phyloP scores from a whole-genome alignment of 306 rosid genomes.

The Fagus crenata region DNA sequence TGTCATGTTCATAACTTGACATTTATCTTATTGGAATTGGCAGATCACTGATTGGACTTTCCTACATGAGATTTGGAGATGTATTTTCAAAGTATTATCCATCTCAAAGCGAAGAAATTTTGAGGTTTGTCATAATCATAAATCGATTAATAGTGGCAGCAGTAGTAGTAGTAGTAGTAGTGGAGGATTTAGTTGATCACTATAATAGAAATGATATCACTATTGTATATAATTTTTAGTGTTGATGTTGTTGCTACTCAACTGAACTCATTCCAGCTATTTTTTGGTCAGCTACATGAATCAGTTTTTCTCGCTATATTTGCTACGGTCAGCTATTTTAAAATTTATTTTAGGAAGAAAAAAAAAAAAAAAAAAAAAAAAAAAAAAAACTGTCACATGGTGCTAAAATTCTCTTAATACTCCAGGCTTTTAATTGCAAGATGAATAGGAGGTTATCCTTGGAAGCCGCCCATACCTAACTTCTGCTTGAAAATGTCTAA shows the following conservation, averaged over 20 bases:
- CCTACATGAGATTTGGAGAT: slow-evolving; percentile 94
- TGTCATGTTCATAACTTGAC: slow-evolving; percentile 34
- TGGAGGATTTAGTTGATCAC: not conserved
- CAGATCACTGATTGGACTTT: slow-evolving; percentile 71
- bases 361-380: too few relatives aligned
- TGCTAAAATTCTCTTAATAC: not conserved
- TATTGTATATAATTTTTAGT: not conserved
- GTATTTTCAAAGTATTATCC: slow-evolving; percentile 79
- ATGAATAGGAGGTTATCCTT: not conserved
- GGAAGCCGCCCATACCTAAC: not conserved
- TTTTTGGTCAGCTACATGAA: not conserved
- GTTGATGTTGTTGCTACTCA: not conserved
- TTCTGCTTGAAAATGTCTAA: not conserved
- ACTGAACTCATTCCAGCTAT: not conserved
- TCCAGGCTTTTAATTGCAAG: not conserved
- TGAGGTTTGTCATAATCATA: slow-evolving; percentile 53
- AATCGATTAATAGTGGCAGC: slow-evolving; percentile 16
- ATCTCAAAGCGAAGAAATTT: slow-evolving; percentile 70
- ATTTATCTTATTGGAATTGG: slow-evolving; percentile 35
- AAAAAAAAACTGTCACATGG: not conserved
- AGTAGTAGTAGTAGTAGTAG: slow-evolving; percentile 4
- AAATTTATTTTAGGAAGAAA: not conserved
- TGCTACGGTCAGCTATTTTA: not conserved
- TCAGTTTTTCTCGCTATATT: not conserved
- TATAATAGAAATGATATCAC: not conserved